Base-by-base conservation (phyloP, 1,139 yeast genomes). In the Diutina siamensis region DNA sequence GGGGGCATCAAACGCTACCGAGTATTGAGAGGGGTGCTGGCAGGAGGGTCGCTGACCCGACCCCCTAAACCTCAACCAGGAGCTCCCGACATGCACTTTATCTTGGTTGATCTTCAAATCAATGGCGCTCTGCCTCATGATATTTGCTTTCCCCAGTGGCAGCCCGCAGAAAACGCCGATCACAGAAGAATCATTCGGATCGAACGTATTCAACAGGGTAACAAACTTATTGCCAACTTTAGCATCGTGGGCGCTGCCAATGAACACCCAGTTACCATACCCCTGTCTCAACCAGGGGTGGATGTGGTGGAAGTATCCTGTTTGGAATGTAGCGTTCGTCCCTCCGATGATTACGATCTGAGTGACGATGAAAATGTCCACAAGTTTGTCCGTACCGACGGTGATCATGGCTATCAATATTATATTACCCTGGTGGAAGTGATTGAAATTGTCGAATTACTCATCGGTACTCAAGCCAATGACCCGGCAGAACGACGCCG, bases 361-460 rank as follows among this genome's bases (percentile, higher is more conserved):
- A 25, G 35, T 15, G 46, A 45, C 36, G 46, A 45, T 32, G 38
- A 34, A 12, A 25, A 25, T 15, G 20, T 13, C 20, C 46, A 53
- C 20, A 15, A 18, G 20, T 34, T 17, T 18, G 15, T 38, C 20
- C 25, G 25, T 7, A 38, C 45, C 8, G 53, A 53, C 7, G 52
- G 53, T n/a, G 52, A 50, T 12, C 44, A 48, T 35, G 50, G 45
- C 25, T 44, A 52, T 9, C 64, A 63, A 50, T 76, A 68, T 56
- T 79, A 77, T 59, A 75, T 79, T 46, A 79, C 85, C 1, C 72
- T 80, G 46, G 84, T 79, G 32, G 85, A 79, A 55, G 82, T 79
- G 35, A 74, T 79, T 52, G 79, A 74, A 57, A 73, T 79, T 50
- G 81, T 79, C 36, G 84, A 79, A 59, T 58, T 78, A 44, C 58